Evolutionary conservation across 495 filamentous ascomycete species (phyloP), one percentile per base, ranked within the genome.

Genomic region (Achaetomiella virescens): DNA sequence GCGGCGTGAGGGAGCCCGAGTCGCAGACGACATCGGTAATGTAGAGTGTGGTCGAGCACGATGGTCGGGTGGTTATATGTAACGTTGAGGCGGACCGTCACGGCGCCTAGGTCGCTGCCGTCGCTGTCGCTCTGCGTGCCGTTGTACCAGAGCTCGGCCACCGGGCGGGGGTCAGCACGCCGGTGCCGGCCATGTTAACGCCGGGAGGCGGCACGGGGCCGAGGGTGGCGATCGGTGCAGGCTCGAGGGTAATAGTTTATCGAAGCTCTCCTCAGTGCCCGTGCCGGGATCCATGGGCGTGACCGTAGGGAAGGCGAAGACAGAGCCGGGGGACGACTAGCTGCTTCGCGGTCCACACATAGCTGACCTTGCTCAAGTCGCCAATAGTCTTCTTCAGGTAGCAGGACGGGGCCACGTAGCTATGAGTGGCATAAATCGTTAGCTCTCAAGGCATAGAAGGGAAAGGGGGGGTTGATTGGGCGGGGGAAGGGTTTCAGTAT

Each of bases 11-110:
- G 11, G 29, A 17, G 21, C 48, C 59, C 4, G 20, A 20, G 6
- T 44, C 35, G 36, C 59, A 61, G 1, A 38, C 37, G 2, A 56
- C 44, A n/a, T 48, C 43, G 14, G 7, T 48, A 31, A 61, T 55
- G 31, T 48, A 57, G 35, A 57, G 59, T 57, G 29, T 61, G 53
- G 24, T 61, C 48, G 7, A 57, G 54, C 5, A 41, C 54, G 14
- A 61, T 44, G 11, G 54, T 57, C 2, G 47, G 48, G 41, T 61
- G 43, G 40, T 44, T 41, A 52, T 54, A 60, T 0, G 52, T 56
- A 24, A 60, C 37, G 47, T 41, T 50, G 11, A 60, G 44, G 12
- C 44, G 54, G 2, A 52, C 50, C 4, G 50, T 33, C 2, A 41
- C 43, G 27, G 48, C 14, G 29, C 12, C 43, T 15, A 22, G 33